Base-by-base conservation (phyloP, 176 grass and related monocot genomes). In the Phyllostachys edulis region DNA sequence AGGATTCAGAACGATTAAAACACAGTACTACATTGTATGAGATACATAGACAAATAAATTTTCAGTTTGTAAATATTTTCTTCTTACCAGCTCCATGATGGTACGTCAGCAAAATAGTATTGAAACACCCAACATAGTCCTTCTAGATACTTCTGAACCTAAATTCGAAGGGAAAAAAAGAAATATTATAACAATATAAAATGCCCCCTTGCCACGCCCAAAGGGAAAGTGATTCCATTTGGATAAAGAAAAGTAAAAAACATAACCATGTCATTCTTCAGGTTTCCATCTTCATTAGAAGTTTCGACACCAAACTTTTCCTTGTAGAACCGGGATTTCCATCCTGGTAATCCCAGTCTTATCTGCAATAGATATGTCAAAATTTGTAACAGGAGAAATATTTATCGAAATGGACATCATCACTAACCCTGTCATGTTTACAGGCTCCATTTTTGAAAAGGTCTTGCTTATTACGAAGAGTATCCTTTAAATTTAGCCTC, bases 61-160 rank as follows among this genome's bases (percentile, higher is more conserved):
- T 46, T 23, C 8, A 41, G 27, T 37, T 56, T 12, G 9, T 55
- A 57, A 44, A 10, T 12, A 71, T 69, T n/a, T 55, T 45, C 4
- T n/a, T 47, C 39, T 6, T 90, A 95, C 93, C 85, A 95, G 74
- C 86, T 88, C 90, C 90, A 95, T 75, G 93, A 95, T 14, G 88
- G 84, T 5, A 87, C 38, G 0, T 86, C 87, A 52, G 79, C 23
- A 79, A 89, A 94, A 64, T 92, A 34, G 8, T 42, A 42, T 42
- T 9, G 41, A 42, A 42, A 7, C 41, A 42, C 41, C 41, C 41
- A 42, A 42, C 41, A 42, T 7, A 42, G 7, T 42, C 41, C 41
- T 7, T 42, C 7, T 42, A 42, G 6, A 42, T 42, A 42, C 41
- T 9, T 42, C 41, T 42, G 41, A 42, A 42, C 41, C 41, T 42